Evolutionary conservation across 2,329 filamentous ascomycete genomes (phyloP).

Genomic region (Coniochaeta sp.): DNA sequence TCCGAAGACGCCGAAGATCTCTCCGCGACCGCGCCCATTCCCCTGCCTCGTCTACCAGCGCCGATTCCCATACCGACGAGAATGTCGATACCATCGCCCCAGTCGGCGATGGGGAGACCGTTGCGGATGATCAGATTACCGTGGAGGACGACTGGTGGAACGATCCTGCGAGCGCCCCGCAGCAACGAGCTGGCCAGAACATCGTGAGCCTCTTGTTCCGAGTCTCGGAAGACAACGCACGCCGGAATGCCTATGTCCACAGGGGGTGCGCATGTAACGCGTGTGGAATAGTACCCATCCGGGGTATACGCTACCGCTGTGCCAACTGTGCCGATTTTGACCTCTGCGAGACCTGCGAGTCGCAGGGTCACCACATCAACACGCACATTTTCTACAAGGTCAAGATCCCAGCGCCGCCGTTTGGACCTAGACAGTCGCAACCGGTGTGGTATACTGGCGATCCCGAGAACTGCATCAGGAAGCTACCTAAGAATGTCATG

Average conservation of each 20-base stretch:
- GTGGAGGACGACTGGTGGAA: conserved; percentile 45
- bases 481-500: conserved; percentile 60
- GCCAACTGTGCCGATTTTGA: conserved; percentile 96
- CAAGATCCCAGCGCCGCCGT: conserved; percentile 77
- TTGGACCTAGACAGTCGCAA: conserved; percentile 73
- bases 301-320: conserved; percentile 87
- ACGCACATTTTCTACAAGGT: conserved; percentile 98
- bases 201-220: conserved; percentile 81
- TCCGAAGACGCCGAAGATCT: conserved; percentile 39
- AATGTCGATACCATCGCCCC: conserved; percentile 22
- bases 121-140: conserved; percentile 21
- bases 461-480: conserved; percentile 61
- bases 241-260: conserved; percentile 83
- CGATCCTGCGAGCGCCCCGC: conserved; percentile 29
- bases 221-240: conserved; percentile 88
- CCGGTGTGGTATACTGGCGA: conserved; percentile 86
- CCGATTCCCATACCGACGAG: conserved; percentile 36
- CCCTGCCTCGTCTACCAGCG: conserved; percentile 33
- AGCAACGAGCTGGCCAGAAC: conserved; percentile 61
- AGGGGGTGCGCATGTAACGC: conserved; percentile 87
- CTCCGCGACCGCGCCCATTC: conserved; percentile 22
- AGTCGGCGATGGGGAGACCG: conserved; percentile 26
- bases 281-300: conserved; percentile 81
- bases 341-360: conserved; percentile 88
- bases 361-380: conserved; percentile 68